Evolutionary conservation across 352 stramenopile genomes (phyloP).

Genomic region (Discostella stelligera): DNA sequence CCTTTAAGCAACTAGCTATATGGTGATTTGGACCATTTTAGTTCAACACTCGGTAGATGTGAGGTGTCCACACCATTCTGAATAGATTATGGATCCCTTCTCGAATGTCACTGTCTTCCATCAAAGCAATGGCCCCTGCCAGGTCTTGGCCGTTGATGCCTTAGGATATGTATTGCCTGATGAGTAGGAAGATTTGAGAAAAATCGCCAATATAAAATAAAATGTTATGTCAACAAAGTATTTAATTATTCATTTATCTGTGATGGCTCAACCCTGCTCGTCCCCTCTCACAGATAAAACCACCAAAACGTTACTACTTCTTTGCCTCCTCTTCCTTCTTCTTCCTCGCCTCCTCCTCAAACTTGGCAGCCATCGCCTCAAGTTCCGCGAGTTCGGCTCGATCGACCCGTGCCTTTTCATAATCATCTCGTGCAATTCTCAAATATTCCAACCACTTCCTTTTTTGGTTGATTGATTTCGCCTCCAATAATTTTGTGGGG

Average conservation of each 20-base stretch:
- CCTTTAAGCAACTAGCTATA: slow-evolving; percentile 39
- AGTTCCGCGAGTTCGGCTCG: slow-evolving; percentile 66
- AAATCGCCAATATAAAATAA: slow-evolving; percentile 29
- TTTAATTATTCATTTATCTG: too few relatives aligned
- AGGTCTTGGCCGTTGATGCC: not conserved
- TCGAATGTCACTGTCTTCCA: not conserved
- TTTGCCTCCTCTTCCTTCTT: slow-evolving; percentile 30
- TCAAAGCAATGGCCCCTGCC: not conserved
- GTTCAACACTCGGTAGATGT: not conserved
- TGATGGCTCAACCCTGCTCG: too few relatives aligned
- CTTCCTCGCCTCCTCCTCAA: slow-evolving; percentile 35
- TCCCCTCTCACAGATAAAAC: not conserved
- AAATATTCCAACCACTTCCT: slow-evolving; percentile 63
- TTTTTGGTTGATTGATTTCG: slow-evolving; percentile 65
- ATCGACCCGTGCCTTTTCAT: slow-evolving; percentile 51
- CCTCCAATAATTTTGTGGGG: slow-evolving; percentile 64
- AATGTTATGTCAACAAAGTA: too few relatives aligned
- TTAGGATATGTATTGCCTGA: not conserved
- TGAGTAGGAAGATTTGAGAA: slow-evolving; percentile 24
- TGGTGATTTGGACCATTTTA: not conserved
- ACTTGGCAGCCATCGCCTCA: slow-evolving; percentile 36
- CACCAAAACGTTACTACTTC: not conserved
- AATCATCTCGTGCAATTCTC: slow-evolving; percentile 60
- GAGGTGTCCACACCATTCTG: slow-evolving; percentile 5
- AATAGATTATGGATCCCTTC: slow-evolving; percentile 7